Percentiles rank a stretch among this genome's conserved stretches.
These are phyloP conservation scores for Eremothecium gossypii DNA, from an alignment of 1,139 yeast species.

Conservation along the genomic window DNA sequence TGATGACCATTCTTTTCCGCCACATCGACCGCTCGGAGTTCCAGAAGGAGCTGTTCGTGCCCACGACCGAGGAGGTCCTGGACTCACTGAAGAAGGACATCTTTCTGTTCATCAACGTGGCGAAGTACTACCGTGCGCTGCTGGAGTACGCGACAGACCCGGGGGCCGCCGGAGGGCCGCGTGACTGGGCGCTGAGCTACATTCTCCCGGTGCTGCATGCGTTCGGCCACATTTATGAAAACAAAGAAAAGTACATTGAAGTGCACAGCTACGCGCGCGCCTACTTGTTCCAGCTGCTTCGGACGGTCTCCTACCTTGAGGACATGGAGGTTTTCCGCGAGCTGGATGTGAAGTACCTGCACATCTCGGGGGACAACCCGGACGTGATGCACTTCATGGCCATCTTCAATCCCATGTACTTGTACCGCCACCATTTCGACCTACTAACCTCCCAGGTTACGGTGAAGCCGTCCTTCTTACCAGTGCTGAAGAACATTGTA, in stretches of 20 bases:
- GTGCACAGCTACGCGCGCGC: constrained; percentile 24
- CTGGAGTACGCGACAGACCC: constrained; percentile 9
- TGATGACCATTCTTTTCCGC: constrained; percentile 21
- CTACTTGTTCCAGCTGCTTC: constrained; percentile 25
- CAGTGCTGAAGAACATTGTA: constrained; percentile 25
- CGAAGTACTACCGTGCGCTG: constrained; percentile 24
- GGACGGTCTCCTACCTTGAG: constrained; percentile 23
- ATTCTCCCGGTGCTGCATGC: constrained; percentile 11
- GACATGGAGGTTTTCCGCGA: constrained; percentile 15
- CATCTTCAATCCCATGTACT: constrained; percentile 28
- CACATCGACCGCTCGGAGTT: constrained; percentile 20
- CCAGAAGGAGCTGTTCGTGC: constrained; percentile 20
- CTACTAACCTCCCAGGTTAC: constrained; percentile 15
- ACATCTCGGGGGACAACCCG: constrained; percentile 15
- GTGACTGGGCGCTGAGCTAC: constrained; percentile 16
- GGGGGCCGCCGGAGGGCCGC: constrained; percentile 11
- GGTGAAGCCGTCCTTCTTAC: constrained; percentile 21
- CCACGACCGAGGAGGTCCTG: constrained; percentile 14
- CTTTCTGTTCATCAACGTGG: constrained; percentile 24
- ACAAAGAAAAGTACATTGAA: constrained; percentile 19
- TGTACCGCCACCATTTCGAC: constrained; percentile 17
- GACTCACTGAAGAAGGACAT: constrained; percentile 19
- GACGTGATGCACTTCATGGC: constrained; percentile 22
- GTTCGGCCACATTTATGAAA: constrained; percentile 22
- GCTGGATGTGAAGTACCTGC: constrained; percentile 23